A percentile compares a stretch with the other conserved stretches of the same genome.
These are phyloP conservation scores for Gastrolobium villosum DNA, from an alignment of 306 rosid species.

Conservation along the genomic window DNA sequence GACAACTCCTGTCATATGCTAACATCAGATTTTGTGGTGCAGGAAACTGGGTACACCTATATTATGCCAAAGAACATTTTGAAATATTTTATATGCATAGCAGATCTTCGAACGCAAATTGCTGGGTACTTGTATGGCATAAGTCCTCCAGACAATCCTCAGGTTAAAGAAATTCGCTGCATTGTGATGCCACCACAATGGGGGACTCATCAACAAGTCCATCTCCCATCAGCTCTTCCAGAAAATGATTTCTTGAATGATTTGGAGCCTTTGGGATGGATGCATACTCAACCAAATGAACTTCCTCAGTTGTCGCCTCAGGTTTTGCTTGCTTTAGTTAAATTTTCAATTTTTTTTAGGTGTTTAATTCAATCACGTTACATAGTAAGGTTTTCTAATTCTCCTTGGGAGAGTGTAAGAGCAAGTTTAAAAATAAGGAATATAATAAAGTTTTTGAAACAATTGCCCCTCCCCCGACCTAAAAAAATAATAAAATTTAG, in stretches of 20 bases:
- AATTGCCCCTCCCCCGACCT: neutral
- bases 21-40: constrained; percentile 50
- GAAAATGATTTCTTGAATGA: constrained; percentile 97
- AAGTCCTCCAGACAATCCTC: constrained; percentile 99
- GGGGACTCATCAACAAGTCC: constrained; percentile 99
- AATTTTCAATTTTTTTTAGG: neutral
- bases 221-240: constrained; percentile 93
- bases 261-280: constrained; percentile 99
- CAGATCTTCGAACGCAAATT: constrained; percentile 97
- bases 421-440: neutral
- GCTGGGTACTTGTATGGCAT: constrained; percentile 93
- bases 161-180: constrained; percentile 97
- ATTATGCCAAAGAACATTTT: constrained; percentile 98
- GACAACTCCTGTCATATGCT: constrained; percentile 20
- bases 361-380: neutral
- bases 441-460: neutral
- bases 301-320: constrained; percentile 98
- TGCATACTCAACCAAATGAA: constrained; percentile 99
- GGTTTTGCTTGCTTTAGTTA: constrained; percentile 56
- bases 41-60: constrained; percentile 99
- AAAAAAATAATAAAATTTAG: neutral
- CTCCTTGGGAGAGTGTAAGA: neutral
- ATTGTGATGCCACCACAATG: constrained; percentile 98
- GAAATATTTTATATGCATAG: constrained; percentile 97
- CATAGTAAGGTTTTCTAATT: neutral